These are phyloP conservation scores for Leccinum sublutescens DNA, from an alignment of 768 basidiomycete species.

Conservation along the genomic window DNA sequence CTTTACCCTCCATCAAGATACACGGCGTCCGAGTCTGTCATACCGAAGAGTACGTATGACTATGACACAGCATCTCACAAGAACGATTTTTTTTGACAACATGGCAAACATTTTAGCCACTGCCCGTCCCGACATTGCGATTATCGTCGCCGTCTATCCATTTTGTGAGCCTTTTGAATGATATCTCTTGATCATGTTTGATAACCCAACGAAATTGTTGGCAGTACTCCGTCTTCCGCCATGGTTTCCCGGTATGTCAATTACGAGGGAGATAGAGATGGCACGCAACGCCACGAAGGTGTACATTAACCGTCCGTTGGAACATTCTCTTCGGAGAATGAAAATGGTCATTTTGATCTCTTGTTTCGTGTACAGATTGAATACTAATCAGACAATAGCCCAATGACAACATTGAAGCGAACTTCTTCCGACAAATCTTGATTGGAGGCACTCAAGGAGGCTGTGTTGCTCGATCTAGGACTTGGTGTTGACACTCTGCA, in stretches of 20 bases:
- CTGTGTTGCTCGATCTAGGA: background rate
- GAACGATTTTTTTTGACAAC: background rate
- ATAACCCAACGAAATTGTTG: background rate
- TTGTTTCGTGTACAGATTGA: background rate
- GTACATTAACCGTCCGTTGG: background rate
- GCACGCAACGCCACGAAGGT: background rate
- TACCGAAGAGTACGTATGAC: background rate
- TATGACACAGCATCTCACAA: background rate
- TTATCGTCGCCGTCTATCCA: background rate
- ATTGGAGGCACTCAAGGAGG: background rate
- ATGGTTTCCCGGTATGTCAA: background rate
- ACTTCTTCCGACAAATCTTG: background rate
- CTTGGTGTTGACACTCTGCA: too few relatives aligned
- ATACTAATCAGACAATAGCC: background rate
- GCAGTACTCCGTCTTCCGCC: background rate
- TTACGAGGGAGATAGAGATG: background rate
- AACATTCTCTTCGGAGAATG: background rate
- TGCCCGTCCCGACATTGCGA: background rate
- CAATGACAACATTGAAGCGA: background rate
- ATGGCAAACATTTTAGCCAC: background rate
- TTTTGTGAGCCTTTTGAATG: background rate
- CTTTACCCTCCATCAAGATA: background rate
- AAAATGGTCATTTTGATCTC: background rate
- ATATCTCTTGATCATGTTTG: background rate
- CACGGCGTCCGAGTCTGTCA: background rate